A percentile compares a stretch with the other conserved stretches of the same genome.
These are phyloP conservation scores for Apiotrichum porosum DNA, from an alignment of 1,284 basidiomycete genomes.

Conservation along the genomic window DNA sequence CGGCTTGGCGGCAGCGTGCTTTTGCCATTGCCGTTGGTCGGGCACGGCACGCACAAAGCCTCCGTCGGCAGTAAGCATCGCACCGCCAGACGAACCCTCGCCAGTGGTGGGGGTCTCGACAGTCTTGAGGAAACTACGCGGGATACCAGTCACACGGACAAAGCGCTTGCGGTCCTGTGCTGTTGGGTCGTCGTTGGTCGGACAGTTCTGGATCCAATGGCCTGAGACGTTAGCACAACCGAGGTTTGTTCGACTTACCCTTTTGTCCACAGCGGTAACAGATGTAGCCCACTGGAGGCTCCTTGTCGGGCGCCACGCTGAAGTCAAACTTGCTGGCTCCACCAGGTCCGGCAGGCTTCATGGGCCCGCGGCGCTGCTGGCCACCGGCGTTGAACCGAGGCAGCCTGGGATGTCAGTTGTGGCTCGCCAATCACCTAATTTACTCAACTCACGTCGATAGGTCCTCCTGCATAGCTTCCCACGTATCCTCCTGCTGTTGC, in stretches of 20 bases:
- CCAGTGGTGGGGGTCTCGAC: slow-evolving; percentile 73
- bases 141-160: slow-evolving; percentile 96
- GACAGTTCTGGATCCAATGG: slow-evolving; percentile 99
- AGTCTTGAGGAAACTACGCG: slow-evolving; percentile 92
- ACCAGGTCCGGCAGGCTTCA: slow-evolving; percentile 48
- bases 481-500: slow-evolving; percentile 42
- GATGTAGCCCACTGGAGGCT: slow-evolving; percentile 83
- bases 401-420: slow-evolving; percentile 8
- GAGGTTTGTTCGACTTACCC: no score
- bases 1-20: slow-evolving; percentile 67
- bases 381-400: slow-evolving; percentile 12
- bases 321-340: slow-evolving; percentile 33
- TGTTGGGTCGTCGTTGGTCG: slow-evolving; percentile 91
- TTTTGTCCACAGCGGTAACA: slow-evolving; percentile 98
- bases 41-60: slow-evolving; percentile 93
- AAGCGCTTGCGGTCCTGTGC: slow-evolving; percentile 92
- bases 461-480: slow-evolving; percentile 47
- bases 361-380: slow-evolving; percentile 14
- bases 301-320: slow-evolving; percentile 51
- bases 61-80: slow-evolving; percentile 96
- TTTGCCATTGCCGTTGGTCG: slow-evolving; percentile 88
- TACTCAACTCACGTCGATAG: slow-evolving; percentile 39
- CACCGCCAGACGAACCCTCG: slow-evolving; percentile 69
- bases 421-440: background rate
- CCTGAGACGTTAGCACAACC: no score